These are phyloP conservation scores for Fusarium tjaetaba DNA, from an alignment of 2,329 filamentous ascomycete genomes.

Conservation along the genomic window DNA sequence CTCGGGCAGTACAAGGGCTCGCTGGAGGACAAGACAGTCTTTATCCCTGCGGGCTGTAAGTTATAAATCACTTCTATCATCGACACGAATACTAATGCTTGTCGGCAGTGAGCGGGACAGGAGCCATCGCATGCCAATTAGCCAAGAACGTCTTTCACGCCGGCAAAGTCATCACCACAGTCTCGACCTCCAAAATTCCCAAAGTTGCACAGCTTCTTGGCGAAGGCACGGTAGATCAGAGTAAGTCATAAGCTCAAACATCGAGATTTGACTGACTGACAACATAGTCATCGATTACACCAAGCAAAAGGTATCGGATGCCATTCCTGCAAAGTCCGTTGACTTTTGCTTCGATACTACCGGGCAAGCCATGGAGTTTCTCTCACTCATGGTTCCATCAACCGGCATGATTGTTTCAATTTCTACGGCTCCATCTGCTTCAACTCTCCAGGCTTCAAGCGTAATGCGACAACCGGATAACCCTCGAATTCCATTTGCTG, in stretches of 20 bases:
- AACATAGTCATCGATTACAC: not conserved
- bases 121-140: not conserved
- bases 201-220: not conserved
- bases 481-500: not conserved
- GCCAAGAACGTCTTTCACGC: not conserved
- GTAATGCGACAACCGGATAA: not conserved
- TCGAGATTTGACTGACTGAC: fast-evolving
- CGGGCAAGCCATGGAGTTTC: not conserved
- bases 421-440: not conserved
- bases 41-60: not conserved
- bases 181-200: not conserved
- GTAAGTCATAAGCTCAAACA: fast-evolving
- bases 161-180: not conserved
- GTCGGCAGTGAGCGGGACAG: not conserved
- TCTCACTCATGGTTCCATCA: not conserved
- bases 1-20: not conserved
- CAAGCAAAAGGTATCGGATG: fast-evolving
- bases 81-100: fast-evolving
- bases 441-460: not conserved
- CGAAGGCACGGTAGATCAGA: not conserved
- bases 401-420: not conserved
- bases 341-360: not conserved
- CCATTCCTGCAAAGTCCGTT: not conserved
- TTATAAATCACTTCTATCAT: not conserved
- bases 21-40: not conserved